Evolutionary conservation across 495 filamentous ascomycete genomes (phyloP).

Genomic region (Aspergillus sclerotioniger): DNA sequence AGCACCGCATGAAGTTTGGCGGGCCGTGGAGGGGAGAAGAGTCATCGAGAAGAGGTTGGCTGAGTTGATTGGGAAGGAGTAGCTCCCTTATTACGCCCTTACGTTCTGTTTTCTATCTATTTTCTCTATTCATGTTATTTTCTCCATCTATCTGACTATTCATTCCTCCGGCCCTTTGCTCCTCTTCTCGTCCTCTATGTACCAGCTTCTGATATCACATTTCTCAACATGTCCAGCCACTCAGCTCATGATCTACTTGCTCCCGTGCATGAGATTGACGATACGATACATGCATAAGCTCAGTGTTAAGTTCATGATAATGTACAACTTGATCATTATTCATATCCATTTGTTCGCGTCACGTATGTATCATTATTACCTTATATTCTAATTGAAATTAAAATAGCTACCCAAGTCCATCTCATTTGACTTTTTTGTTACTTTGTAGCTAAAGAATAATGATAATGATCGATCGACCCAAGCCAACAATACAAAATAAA

Average conservation of each 20-base stretch:
- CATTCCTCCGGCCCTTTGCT: neutral
- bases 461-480: no score
- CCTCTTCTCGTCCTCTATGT: neutral
- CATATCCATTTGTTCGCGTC: no score
- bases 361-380: no score
- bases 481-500: no score
- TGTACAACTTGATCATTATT: neutral
- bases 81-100: neutral
- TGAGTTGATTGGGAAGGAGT: conserved; percentile 50
- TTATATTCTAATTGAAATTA: no score
- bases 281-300: neutral
- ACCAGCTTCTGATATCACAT: neutral
- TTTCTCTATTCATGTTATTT: no score
- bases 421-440: no score
- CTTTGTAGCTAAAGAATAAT: no score
- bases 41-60: conserved; percentile 68
- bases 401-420: no score
- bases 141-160: no score
- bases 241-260: neutral
- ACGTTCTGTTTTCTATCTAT: neutral
- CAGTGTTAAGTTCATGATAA: neutral
- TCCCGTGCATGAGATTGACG: neutral
- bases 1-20: conserved; percentile 88
- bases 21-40: conserved; percentile 60
- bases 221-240: neutral